phyloP scores from a whole-genome alignment of 106 monocot species.

The Gastrodia elata region DNA sequence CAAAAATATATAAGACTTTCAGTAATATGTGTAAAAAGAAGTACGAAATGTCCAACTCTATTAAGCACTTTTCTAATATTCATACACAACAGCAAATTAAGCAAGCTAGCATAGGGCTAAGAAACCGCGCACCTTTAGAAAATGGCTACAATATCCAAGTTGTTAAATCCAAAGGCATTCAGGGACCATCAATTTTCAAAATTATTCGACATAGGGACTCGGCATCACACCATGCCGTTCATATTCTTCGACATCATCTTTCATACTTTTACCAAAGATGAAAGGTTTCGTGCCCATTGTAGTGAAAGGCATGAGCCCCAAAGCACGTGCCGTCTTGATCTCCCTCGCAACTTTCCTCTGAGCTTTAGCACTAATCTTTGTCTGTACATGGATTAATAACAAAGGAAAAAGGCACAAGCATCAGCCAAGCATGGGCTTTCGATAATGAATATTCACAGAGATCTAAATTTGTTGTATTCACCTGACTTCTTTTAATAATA shows the following conservation, averaged over 20 bases:
- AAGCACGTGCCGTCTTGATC: conserved; percentile 75
- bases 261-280: conserved; percentile 38
- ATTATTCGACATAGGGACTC: background rate
- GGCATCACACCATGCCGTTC: conserved; percentile 1
- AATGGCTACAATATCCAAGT: background rate
- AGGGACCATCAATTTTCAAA: background rate
- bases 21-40: no score
- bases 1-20: no score
- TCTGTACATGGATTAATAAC: conserved; percentile 22
- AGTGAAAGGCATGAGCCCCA: conserved; percentile 71
- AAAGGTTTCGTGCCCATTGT: conserved; percentile 66
- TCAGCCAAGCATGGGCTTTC: background rate
- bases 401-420: background rate
- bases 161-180: no score
- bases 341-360: conserved; percentile 77
- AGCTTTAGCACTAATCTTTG: conserved; percentile 76
- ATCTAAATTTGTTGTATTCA: background rate
- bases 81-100: no score
- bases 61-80: no score
- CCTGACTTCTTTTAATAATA: conserved; percentile 75
- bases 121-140: background rate
- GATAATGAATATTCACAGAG: background rate
- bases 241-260: conserved; percentile 35
- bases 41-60: no score
- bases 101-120: background rate